phyloP scores from a whole-genome alignment of 2,329 filamentous ascomycete genomes.

The Cladophialophora chaetospira region DNA sequence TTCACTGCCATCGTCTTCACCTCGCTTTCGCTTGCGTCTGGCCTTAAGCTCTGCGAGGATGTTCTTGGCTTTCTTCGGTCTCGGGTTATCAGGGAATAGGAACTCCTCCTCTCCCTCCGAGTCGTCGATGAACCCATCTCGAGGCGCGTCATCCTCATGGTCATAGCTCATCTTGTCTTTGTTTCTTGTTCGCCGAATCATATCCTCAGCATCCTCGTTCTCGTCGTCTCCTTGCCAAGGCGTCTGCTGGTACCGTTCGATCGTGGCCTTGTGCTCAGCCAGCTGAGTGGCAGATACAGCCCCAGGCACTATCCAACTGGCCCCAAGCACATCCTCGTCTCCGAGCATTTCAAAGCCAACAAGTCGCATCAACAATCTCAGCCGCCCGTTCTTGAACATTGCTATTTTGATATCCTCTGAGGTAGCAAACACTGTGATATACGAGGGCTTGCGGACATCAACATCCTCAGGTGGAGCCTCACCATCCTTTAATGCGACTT shows the following conservation, averaged over 20 bases:
- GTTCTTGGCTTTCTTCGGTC: slow-evolving; percentile 48
- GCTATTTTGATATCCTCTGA: slow-evolving; percentile 50
- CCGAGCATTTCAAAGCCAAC: slow-evolving; percentile 68
- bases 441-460: slow-evolving; percentile 28
- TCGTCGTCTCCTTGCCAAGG: slow-evolving; percentile 78
- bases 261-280: slow-evolving; percentile 67
- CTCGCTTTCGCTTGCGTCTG: slow-evolving; percentile 55
- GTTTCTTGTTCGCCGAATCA: slow-evolving; percentile 69
- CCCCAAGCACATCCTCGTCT: slow-evolving; percentile 71
- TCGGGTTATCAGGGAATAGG: slow-evolving; percentile 64
- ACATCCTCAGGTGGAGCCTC: slow-evolving; percentile 35
- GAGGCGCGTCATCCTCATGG: slow-evolving; percentile 38
- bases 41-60: slow-evolving; percentile 60
- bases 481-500: slow-evolving; percentile 26
- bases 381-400: slow-evolving; percentile 85
- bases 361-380: slow-evolving; percentile 80
- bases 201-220: slow-evolving; percentile 67
- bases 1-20: slow-evolving; percentile 47
- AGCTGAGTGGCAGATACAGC: slow-evolving; percentile 65
- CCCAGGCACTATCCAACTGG: slow-evolving; percentile 75
- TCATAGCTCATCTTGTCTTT: slow-evolving; percentile 36
- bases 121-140: slow-evolving; percentile 67
- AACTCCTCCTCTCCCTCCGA: slow-evolving; percentile 61
- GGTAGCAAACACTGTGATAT: slow-evolving; percentile 47
- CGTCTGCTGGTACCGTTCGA: slow-evolving; percentile 76